phyloP scores from a whole-genome alignment of 2,329 filamentous ascomycete species.

The Aspergillus jensenii region DNA sequence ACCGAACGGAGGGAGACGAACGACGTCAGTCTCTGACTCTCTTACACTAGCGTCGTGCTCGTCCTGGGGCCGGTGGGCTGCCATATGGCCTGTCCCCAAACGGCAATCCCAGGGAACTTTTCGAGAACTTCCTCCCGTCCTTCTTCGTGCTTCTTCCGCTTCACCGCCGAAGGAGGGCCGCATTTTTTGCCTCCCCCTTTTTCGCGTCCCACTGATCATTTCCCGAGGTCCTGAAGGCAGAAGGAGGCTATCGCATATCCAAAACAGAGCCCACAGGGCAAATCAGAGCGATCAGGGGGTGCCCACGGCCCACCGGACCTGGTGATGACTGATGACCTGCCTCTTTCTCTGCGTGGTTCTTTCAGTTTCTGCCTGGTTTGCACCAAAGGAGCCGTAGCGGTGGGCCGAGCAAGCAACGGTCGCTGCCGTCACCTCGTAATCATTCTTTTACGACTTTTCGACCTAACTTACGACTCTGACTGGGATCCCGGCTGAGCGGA shows the following conservation, averaged over 20 bases:
- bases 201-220: slow-evolving; percentile 13
- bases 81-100: slow-evolving; percentile 18
- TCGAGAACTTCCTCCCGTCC: slow-evolving; percentile 22
- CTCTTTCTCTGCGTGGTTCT: background rate
- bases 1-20: slow-evolving; percentile 18
- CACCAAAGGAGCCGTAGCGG: background rate
- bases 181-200: slow-evolving; percentile 18
- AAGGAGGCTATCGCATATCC: background rate
- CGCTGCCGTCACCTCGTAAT: background rate
- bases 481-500: background rate
- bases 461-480: background rate
- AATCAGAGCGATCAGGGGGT: background rate
- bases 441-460: background rate
- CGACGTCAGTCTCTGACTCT: slow-evolving; percentile 19
- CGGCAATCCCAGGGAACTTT: slow-evolving; percentile 27
- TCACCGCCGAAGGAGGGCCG: too few relatives aligned
- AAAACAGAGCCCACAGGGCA: slow-evolving; percentile 1
- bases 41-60: slow-evolving; percentile 12
- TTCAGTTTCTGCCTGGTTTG: slow-evolving; percentile 1
- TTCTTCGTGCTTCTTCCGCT: background rate
- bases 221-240: background rate
- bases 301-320: background rate
- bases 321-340: background rate
- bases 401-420: background rate
- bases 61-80: slow-evolving; percentile 11